A percentile compares a stretch with the other conserved stretches of the same genome.
phyloP scores from a whole-genome alignment of 129 eudicot species.

The Mikania micrantha region DNA sequence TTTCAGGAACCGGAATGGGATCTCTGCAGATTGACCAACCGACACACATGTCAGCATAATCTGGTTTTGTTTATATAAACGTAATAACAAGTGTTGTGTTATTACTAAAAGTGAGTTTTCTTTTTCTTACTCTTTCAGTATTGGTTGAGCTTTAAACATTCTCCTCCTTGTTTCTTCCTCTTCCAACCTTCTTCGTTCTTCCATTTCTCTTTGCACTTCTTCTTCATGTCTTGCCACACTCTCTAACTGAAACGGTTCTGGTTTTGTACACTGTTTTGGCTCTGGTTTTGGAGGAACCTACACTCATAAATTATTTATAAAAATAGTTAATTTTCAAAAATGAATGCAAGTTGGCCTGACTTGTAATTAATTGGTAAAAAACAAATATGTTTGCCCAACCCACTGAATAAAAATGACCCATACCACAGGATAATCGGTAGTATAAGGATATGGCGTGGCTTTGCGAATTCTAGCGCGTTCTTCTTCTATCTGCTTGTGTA shows the following conservation, averaged over 20 bases:
- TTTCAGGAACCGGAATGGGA: slow-evolving; percentile 92
- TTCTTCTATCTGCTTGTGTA: slow-evolving; percentile 77
- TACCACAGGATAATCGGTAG: slow-evolving; percentile 96
- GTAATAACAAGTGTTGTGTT: too few species aligned
- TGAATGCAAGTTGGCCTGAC: neutral
- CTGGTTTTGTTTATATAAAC: too few species aligned
- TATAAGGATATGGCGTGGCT: slow-evolving; percentile 87
- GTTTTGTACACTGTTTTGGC: slow-evolving; percentile 76
- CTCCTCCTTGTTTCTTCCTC: slow-evolving; percentile 77
- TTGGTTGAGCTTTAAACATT: slow-evolving; percentile 73
- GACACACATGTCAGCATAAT: slow-evolving; percentile 9
- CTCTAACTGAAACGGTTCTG: slow-evolving; percentile 85
- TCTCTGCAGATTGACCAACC: slow-evolving; percentile 40
- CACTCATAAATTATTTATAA: neutral
- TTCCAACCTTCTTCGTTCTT: slow-evolving; percentile 65
- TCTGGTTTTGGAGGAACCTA: slow-evolving; percentile 85
- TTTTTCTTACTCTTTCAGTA: slow-evolving; percentile 67
- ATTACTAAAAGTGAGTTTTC: neutral
- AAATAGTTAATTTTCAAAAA: too few species aligned
- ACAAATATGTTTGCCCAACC: neutral
- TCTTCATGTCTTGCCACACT: slow-evolving; percentile 85
- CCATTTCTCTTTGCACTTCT: slow-evolving; percentile 78
- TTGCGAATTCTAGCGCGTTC: slow-evolving; percentile 79
- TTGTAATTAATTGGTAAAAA: too few species aligned
- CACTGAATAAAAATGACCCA: neutral